These are phyloP conservation scores for Rhododendron ovatum DNA, from an alignment of 148 eudicot species.

Conservation along the genomic window DNA sequence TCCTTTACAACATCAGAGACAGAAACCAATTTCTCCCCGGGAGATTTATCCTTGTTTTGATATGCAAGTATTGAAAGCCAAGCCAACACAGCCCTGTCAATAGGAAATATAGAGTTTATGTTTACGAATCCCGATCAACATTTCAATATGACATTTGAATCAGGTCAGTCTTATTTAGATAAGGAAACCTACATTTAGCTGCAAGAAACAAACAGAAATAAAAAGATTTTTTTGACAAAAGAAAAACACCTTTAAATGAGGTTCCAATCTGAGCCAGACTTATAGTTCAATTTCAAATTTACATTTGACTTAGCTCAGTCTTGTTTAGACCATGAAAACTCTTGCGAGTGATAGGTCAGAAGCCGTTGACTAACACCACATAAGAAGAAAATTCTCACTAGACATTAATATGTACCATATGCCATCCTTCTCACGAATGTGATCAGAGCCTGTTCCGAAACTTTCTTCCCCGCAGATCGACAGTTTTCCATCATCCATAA, in stretches of 20 bases:
- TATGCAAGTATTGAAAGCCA: constrained; percentile 93
- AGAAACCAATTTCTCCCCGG: constrained; percentile 73
- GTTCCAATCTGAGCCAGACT: background rate
- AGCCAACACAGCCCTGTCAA: constrained; percentile 92
- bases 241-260: background rate
- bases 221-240: background rate
- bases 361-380: background rate
- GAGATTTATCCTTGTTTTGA: constrained; percentile 64
- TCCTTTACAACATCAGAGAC: constrained; percentile 88
- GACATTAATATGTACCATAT: constrained; percentile 58
- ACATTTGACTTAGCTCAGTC: background rate
- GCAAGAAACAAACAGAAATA: background rate
- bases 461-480: constrained; percentile 99
- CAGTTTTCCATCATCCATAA: constrained; percentile 91
- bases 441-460: constrained; percentile 98
- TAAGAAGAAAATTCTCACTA: background rate
- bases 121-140: background rate
- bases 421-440: constrained; percentile 99
- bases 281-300: background rate
- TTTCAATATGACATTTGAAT: background rate
- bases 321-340: background rate
- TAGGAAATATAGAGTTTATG: background rate
- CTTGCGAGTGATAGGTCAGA: background rate
- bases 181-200: background rate
- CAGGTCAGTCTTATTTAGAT: background rate